Percentiles rank a stretch among this genome's conserved stretches.
These are phyloP conservation scores for Aspergillus tamarii DNA, from an alignment of 2,329 filamentous ascomycete species.

Conservation along the genomic window DNA sequence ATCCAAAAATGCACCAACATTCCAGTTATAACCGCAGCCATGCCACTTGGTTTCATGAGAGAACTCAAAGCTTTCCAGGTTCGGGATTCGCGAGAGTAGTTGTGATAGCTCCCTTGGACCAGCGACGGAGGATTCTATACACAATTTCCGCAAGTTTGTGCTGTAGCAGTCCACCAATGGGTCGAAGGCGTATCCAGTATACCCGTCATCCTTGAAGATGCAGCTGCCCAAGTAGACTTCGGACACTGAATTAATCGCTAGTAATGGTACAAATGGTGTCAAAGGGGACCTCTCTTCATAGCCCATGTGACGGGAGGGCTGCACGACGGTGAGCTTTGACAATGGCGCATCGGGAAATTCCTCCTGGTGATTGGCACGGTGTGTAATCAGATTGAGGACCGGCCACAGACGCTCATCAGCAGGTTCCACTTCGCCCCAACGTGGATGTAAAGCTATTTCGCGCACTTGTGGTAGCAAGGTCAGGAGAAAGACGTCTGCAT, in stretches of 20 bases:
- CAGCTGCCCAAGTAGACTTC: constrained; percentile 8
- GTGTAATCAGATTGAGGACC: constrained; percentile 4
- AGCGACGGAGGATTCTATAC: constrained; percentile 3
- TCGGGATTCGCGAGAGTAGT: constrained; percentile 11
- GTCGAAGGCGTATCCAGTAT: constrained; percentile 6
- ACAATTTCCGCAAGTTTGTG: constrained; percentile 6
- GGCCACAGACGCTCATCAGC: background rate
- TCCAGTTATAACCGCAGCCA: constrained; percentile 9
- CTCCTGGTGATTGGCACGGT: constrained; percentile 7
- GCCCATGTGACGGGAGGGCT: background rate
- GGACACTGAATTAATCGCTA: constrained; percentile 8
- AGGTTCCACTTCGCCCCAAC: background rate
- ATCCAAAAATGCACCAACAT: constrained; percentile 5
- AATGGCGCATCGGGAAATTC: constrained; percentile 5
- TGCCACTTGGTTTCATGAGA: constrained; percentile 13
- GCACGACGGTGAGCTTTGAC: constrained; percentile 2
- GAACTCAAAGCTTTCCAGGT: constrained; percentile 10
- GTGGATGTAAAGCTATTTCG: constrained; percentile 1
- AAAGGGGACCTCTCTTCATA: constrained; percentile 5
- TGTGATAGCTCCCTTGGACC: constrained; percentile 8
- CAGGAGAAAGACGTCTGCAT: constrained; percentile 11
- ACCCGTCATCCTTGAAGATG: constrained; percentile 10
- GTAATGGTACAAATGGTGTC: constrained; percentile 5
- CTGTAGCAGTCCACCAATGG: constrained; percentile 6
- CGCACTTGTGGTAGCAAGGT: constrained; percentile 8